Evolutionary conservation across 164 flowering plant genomes (phyloP).

Genomic region (Stephania japonica): DNA sequence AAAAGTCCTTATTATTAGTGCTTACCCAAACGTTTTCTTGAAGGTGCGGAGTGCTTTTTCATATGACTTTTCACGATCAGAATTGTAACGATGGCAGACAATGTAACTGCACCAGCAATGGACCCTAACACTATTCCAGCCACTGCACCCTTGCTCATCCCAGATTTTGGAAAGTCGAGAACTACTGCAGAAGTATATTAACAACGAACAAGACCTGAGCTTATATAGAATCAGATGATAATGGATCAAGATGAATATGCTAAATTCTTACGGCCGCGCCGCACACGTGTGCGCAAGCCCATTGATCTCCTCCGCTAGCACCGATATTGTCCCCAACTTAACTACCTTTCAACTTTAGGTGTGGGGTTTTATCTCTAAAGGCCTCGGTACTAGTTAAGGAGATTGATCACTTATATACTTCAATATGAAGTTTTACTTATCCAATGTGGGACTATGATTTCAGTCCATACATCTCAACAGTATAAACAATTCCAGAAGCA

Average conservation of each 20-base stretch:
- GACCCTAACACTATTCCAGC: constrained; percentile 33
- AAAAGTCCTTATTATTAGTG: constrained; percentile 3
- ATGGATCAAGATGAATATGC: background rate
- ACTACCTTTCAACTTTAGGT: too few species aligned
- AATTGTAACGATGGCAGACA: constrained; percentile 28
- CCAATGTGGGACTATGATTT: too few species aligned
- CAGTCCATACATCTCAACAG: too few species aligned
- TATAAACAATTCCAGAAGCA: background rate
- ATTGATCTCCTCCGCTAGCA: too few species aligned
- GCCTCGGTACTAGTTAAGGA: too few species aligned
- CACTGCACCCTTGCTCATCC: constrained; percentile 36
- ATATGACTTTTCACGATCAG: constrained; percentile 29
- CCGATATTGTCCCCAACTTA: too few species aligned
- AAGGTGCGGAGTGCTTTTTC: constrained; percentile 19
- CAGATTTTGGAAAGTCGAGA: constrained; percentile 11
- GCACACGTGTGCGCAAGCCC: too few species aligned
- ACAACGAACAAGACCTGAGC: background rate
- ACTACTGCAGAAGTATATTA: constrained; percentile 22
- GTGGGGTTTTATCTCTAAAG: too few species aligned
- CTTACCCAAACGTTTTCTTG: constrained; percentile 43
- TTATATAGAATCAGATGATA: background rate
- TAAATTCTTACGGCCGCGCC: too few species aligned
- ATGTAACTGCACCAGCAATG: constrained; percentile 25
- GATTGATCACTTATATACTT: too few species aligned
- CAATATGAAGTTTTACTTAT: too few species aligned